Evolutionary conservation across 768 basidiomycete genomes (phyloP).

Genomic region (Kwoniella sp.): DNA sequence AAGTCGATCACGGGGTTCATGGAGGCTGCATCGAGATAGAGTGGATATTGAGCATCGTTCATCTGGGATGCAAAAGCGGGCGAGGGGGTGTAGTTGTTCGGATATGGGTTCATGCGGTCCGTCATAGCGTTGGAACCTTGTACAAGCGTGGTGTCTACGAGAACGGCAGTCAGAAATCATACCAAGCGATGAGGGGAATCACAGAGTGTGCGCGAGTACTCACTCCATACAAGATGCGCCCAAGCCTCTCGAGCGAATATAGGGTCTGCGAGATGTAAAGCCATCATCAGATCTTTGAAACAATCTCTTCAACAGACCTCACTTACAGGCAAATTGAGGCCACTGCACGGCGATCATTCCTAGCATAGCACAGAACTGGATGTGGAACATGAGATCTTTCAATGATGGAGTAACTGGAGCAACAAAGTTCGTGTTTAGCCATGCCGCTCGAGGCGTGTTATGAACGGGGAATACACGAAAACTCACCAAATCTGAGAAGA

Average conservation of each 20-base stretch:
- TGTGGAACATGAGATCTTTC: constrained; percentile 88
- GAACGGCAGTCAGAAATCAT: no score
- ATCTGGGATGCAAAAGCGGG: constrained; percentile 74
- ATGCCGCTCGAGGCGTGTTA: no score
- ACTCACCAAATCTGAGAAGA: constrained; percentile 82
- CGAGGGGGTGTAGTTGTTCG: constrained; percentile 65
- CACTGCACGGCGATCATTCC: constrained; percentile 94
- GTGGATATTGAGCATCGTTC: constrained; percentile 67
- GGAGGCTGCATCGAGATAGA: constrained; percentile 71
- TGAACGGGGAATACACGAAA: no score
- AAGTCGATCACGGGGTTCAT: constrained; percentile 75
- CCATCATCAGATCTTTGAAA: no score
- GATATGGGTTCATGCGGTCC: constrained; percentile 68
- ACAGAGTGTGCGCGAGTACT: no score
- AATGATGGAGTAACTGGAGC: constrained; percentile 80
- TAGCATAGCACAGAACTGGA: constrained; percentile 73
- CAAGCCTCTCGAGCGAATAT: constrained; percentile 83
- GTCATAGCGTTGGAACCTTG: constrained; percentile 57
- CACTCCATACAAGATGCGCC: constrained; percentile 65
- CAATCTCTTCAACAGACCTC: no score
- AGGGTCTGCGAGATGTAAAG: constrained; percentile 69
- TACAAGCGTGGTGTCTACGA: constrained; percentile 79
- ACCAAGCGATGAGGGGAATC: not conserved
- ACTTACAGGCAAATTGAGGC: constrained; percentile 87
- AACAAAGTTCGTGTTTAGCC: not conserved